phyloP scores from a whole-genome alignment of 208 protist genomes.

The Crithidia brevicula region DNA sequence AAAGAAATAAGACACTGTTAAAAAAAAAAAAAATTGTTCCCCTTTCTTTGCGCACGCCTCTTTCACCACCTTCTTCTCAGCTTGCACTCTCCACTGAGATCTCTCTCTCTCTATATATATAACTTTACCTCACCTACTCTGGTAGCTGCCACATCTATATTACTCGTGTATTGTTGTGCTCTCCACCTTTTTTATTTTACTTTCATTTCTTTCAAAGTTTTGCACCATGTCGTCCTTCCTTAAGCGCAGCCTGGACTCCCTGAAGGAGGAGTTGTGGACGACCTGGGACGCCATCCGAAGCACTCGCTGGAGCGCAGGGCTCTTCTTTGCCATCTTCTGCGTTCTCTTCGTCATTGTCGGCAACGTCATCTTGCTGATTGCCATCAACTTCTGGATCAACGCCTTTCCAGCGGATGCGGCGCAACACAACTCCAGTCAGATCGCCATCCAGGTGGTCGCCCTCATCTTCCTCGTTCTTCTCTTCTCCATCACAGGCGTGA shows the following conservation, averaged over 20 bases:
- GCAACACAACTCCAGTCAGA: constrained; percentile 57
- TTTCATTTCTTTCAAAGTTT: constrained; percentile 8
- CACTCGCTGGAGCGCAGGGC: constrained; percentile 27
- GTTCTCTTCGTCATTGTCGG: constrained; percentile 71
- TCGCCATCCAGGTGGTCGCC: constrained; percentile 74
- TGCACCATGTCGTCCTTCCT: constrained; percentile 5
- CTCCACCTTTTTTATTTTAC: not conserved
- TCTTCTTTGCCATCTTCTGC: constrained; percentile 75
- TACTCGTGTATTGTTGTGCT: not conserved
- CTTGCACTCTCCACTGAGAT: too few species aligned
- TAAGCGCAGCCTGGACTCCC: constrained; percentile 15
- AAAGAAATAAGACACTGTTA: too few species aligned
- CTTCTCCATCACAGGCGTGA: constrained; percentile 38
- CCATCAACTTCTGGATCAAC: constrained; percentile 79
- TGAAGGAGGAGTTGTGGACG: constrained; percentile 32
- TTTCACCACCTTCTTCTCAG: too few species aligned
- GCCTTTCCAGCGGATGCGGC: constrained; percentile 44
- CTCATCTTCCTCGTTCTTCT: constrained; percentile 56
- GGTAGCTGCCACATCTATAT: too few species aligned
- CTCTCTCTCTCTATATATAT: constrained; percentile 8
- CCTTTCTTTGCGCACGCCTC: too few species aligned
- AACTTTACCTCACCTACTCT: too few species aligned
- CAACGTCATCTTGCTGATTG: constrained; percentile 78
- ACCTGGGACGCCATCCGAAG: constrained; percentile 47
- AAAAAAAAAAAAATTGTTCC: too few species aligned